Conservation (phyloP, 1,139 yeast species). For the Pichia sp. region DNA sequence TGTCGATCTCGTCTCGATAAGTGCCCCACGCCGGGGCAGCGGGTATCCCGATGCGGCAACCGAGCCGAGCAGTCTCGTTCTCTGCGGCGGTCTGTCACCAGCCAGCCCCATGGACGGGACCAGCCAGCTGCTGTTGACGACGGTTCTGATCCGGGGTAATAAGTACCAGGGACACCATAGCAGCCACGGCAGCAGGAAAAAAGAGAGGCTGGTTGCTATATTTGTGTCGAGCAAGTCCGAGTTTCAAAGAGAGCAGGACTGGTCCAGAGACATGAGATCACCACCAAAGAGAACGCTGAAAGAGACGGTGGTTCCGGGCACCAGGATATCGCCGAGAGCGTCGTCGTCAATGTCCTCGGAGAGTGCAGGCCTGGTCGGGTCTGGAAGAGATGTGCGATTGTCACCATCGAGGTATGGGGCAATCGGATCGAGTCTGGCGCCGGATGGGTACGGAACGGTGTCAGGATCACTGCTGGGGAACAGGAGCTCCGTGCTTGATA, state of each 20-base stretch:
- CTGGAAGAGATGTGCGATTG: not conserved
- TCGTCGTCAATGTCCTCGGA: not conserved
- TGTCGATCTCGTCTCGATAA: not conserved
- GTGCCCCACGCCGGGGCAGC: not conserved
- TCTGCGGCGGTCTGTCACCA: not conserved
- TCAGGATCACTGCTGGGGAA: not conserved
- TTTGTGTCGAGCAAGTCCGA: no score
- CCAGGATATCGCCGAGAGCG: not conserved
- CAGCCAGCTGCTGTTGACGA: no score
- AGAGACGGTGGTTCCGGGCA: not conserved
- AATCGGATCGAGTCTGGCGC: not conserved
- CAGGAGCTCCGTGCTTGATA: not conserved
- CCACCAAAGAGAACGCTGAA: not conserved
- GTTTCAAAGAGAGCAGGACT: not conserved
- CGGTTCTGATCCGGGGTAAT: no score
- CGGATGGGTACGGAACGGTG: not conserved
- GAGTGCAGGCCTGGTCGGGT: not conserved
- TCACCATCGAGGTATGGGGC: not conserved
- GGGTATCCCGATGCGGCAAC: not conserved
- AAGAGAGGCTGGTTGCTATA: no score
- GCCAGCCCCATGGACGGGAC: no score
- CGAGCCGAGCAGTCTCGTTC: conserved; percentile 2
- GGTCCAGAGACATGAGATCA: not conserved
- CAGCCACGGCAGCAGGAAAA: no score
- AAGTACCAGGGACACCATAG: no score